These are phyloP conservation scores for Pythium sukuiense DNA, from an alignment of 352 stramenopile species.

Conservation along the genomic window DNA sequence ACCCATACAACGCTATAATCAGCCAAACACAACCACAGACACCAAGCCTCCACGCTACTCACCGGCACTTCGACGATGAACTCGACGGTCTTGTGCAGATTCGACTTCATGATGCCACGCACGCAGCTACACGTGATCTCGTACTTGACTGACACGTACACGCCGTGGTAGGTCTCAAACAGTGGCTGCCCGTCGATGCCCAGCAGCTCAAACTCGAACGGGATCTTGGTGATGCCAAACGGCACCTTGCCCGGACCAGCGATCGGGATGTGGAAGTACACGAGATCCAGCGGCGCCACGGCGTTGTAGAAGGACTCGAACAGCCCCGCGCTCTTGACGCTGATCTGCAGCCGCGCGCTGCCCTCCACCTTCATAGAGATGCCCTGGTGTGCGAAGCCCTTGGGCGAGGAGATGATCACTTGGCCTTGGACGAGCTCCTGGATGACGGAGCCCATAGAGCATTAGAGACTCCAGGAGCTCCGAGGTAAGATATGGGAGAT, in stretches of 20 bases:
- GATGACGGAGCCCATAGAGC: not conserved
- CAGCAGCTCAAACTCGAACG: constrained; percentile 87
- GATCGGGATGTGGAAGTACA: constrained; percentile 84
- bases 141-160: constrained; percentile 92
- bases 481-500: not conserved
- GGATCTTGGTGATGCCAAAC: constrained; percentile 83
- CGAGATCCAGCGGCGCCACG: constrained; percentile 70
- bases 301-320: constrained; percentile 87
- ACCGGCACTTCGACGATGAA: constrained; percentile 92
- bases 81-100: constrained; percentile 81
- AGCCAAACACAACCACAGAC: not conserved
- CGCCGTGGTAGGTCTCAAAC: constrained; percentile 92
- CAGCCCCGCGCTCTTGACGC: constrained; percentile 71
- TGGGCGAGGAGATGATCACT: constrained; percentile 83
- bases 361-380: constrained; percentile 86
- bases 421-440: constrained; percentile 85
- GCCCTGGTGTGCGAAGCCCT: constrained; percentile 80
- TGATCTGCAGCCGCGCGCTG: constrained; percentile 78
- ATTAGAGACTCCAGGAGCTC: not conserved
- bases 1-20: not conserved
- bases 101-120: constrained; percentile 88
- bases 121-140: constrained; percentile 84
- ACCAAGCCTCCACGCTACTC: not conserved
- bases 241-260: constrained; percentile 67
- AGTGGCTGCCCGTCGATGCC: constrained; percentile 66